A percentile compares a stretch with the other conserved stretches of the same genome.
Evolutionary conservation across 2,329 filamentous ascomycete species (phyloP).

Genomic region (Diplodia sapinea): DNA sequence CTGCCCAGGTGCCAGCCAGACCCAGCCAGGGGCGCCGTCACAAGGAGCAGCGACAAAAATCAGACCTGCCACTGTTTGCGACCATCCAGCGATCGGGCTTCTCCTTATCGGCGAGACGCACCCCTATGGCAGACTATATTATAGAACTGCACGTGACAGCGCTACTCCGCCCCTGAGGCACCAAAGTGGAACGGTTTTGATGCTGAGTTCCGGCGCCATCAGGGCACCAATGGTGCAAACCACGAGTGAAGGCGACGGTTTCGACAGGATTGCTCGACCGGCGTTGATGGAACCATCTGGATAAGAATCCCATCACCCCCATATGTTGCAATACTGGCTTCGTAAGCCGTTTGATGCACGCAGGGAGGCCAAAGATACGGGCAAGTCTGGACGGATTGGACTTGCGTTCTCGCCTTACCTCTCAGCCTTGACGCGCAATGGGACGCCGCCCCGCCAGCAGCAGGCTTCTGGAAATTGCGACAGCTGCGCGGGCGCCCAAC

Average conservation of each 20-base stretch:
- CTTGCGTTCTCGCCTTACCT: conserved; percentile 15
- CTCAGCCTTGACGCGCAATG: conserved; percentile 14
- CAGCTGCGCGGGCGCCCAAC: conserved; percentile 16
- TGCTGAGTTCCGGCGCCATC: conserved; percentile 1
- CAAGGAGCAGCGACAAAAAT: conserved; percentile 2
- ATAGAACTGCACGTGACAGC: conserved; percentile 24
- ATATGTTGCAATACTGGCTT: not conserved
- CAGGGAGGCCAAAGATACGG: conserved; percentile 25
- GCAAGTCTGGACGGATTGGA: conserved; percentile 6
- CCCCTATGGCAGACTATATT: conserved; percentile 6
- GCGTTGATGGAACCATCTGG: not conserved
- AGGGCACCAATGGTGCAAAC: not conserved
- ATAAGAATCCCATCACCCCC: not conserved
- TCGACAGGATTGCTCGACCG: not conserved
- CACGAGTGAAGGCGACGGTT: not conserved
- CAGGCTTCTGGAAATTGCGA: conserved; percentile 2
- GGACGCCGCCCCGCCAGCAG: not conserved
- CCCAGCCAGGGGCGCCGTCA: not conserved
- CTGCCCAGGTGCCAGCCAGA: not conserved
- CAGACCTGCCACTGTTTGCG: not conserved
- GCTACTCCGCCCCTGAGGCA: conserved; percentile 27
- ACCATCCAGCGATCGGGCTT: conserved; percentile 6
- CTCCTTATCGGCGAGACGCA: conserved; percentile 11
- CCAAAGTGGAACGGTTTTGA: not conserved
- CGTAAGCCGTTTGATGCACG: conserved; percentile 29